These are phyloP conservation scores for Cercospora canescens DNA, from an alignment of 2,329 filamentous ascomycete genomes.

Conservation along the genomic window DNA sequence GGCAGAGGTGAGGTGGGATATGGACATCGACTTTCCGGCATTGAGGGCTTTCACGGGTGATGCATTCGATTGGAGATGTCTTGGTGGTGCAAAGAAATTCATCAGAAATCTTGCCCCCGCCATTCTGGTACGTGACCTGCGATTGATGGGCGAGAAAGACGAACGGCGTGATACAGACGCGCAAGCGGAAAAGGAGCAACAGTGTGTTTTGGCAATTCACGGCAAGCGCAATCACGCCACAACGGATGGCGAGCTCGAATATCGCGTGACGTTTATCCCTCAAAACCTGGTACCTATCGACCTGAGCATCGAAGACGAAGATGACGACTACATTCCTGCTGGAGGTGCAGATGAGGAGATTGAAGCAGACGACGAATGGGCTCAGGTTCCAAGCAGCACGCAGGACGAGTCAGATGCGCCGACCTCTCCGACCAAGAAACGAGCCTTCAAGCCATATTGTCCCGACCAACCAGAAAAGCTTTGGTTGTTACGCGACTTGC, in stretches of 20 bases:
- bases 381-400: constrained; percentile 21
- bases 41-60: constrained; percentile 74
- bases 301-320: constrained; percentile 71
- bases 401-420: constrained; percentile 35
- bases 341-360: constrained; percentile 36
- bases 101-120: constrained; percentile 77
- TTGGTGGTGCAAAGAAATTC: constrained; percentile 79
- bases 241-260: constrained; percentile 73
- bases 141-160: constrained; percentile 36
- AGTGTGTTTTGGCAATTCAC: constrained; percentile 66
- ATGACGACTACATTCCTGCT: constrained; percentile 46
- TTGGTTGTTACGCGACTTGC: constrained; percentile 68
- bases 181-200: constrained; percentile 49
- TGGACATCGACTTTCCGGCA: constrained; percentile 62
- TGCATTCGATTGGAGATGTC: constrained; percentile 82
- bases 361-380: constrained; percentile 33
- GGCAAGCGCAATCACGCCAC: constrained; percentile 68
- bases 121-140: constrained; percentile 64
- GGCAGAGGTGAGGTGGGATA: constrained; percentile 60
- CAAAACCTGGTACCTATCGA: constrained; percentile 76
- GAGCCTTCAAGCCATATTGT: constrained; percentile 56
- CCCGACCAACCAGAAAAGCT: constrained; percentile 64
- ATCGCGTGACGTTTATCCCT: constrained; percentile 77
- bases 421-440: constrained; percentile 47
- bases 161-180: constrained; percentile 35